phyloP scores from a whole-genome alignment of 331 rosid genomes.

The Cucumis variabilis region DNA sequence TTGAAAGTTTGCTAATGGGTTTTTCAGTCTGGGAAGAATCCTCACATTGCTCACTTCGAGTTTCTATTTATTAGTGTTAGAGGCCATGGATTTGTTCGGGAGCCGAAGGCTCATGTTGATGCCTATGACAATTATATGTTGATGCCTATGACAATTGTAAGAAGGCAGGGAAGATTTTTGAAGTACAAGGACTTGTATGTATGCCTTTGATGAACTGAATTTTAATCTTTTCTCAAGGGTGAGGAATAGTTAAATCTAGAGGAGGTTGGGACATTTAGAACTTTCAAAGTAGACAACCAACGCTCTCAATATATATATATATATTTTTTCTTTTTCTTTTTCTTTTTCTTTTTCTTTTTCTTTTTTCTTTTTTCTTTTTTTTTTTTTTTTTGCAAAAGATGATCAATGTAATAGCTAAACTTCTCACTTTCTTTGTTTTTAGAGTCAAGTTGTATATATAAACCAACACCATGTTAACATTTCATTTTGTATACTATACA shows the following conservation, averaged over 20 bases:
- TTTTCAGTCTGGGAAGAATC: conserved; percentile 36
- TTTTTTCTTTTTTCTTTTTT: too few relatives aligned
- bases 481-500: too few relatives aligned
- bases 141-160: conserved; percentile 58
- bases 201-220: conserved; percentile 14
- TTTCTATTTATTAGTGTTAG: conserved; percentile 79
- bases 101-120: conserved; percentile 52
- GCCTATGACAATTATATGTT: too few relatives aligned
- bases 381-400: too few relatives aligned
- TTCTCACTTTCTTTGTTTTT: too few relatives aligned
- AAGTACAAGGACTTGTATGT: neutral
- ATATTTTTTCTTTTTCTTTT: too few relatives aligned
- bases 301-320: too few relatives aligned
- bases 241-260: conserved; percentile 13
- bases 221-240: neutral
- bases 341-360: too few relatives aligned
- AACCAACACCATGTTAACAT: too few relatives aligned
- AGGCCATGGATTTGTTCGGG: conserved; percentile 48
- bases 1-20: neutral
- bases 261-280: neutral
- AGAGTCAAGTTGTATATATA: too few relatives aligned
- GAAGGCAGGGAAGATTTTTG: conserved; percentile 19
- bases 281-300: too few relatives aligned
- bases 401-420: too few relatives aligned
- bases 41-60: conserved; percentile 38